Conservation (phyloP, 2,329 filamentous ascomycete species). For the Zymoseptoria passerinii region DNA sequence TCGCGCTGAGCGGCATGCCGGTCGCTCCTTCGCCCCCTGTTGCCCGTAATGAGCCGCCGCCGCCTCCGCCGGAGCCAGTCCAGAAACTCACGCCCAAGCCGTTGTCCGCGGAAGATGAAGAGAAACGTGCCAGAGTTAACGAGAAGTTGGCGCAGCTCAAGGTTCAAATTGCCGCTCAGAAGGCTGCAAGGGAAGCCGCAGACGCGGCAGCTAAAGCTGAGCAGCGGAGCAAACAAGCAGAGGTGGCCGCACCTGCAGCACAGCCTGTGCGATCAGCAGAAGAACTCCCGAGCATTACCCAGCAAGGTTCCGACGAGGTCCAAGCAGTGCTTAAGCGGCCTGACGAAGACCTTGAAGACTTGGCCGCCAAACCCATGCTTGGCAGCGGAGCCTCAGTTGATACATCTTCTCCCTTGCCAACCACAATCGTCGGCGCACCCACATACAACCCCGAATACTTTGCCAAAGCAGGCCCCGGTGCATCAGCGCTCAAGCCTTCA, state of each 20-base stretch:
- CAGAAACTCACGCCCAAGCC: constrained; percentile 15
- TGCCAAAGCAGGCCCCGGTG: not conserved
- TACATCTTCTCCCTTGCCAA: not conserved
- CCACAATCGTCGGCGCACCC: constrained; percentile 3
- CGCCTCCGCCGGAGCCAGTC: constrained; percentile 22
- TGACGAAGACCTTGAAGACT: not conserved
- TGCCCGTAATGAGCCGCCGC: not conserved
- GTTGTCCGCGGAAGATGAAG: constrained; percentile 6
- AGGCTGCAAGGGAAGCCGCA: not conserved
- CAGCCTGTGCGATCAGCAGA: not conserved
- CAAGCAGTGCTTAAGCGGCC: constrained; percentile 1
- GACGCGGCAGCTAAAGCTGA: not conserved
- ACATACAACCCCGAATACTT: constrained; percentile 13
- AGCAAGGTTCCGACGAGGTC: not conserved
- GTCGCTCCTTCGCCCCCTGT: constrained; percentile 7
- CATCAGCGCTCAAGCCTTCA: constrained; percentile 12
- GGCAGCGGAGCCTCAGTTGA: not conserved
- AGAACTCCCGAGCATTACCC: not conserved
- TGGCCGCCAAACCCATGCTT: not conserved
- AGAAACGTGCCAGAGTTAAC: constrained; percentile 16
- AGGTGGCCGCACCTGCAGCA: not conserved
- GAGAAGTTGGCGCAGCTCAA: constrained; percentile 21
- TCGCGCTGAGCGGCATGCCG: constrained; percentile 44
- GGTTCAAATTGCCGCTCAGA: constrained; percentile 16
- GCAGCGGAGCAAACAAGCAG: not conserved